Base-by-base conservation (phyloP, 2,329 filamentous ascomycete genomes). In the Dactylellina cionopaga region DNA sequence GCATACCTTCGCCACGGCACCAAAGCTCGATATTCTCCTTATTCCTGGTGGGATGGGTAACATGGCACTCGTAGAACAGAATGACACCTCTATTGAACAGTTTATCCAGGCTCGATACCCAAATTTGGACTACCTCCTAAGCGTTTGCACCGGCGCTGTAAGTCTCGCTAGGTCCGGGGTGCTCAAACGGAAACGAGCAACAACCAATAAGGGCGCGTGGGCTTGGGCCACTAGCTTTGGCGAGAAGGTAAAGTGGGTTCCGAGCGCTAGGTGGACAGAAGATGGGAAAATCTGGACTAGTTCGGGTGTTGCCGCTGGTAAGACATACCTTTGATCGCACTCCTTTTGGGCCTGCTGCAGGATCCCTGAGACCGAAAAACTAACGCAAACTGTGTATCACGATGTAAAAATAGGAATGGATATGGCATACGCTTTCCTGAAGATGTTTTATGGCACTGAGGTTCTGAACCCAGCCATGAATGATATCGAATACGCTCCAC, bases 221-320 rank as follows among this genome's bases (percentile, higher is more conserved):
- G 5, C 5, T 1, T 73, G 68, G 74, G 83, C 86, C 6, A 84
- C 80, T 1, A 77, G 80, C 0, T 79, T 83, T 56, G 83, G 85
- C 0, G 82, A 83, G 0, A 80, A 82, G 0, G 86, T 88, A 0
- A 78, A 85, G 0, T 91, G 89, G 89, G 82, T 88, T 24, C 79
- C 82, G 0, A 82, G 83, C 25, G 89, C 89, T 17, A 82, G 89
- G 37, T 91, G 87, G 85, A 85, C 89, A 0, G 80, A 83, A 0
- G 88, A 90, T 79, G 88, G 86, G 2, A 88, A 89, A 66, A 80
- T 90, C 5, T 91, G 88, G 88, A 87, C 85, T 2, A 86, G 85
- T 1, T 88, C 86, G 0, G 88, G 89, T 0, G 83, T 89, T 4
- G 84, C 83, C 55, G 87, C 88, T 0, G 88, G 88, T 0, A 88